Evolutionary conservation across 768 basidiomycete species (phyloP).

Genomic region (Kondoa subrosea): DNA sequence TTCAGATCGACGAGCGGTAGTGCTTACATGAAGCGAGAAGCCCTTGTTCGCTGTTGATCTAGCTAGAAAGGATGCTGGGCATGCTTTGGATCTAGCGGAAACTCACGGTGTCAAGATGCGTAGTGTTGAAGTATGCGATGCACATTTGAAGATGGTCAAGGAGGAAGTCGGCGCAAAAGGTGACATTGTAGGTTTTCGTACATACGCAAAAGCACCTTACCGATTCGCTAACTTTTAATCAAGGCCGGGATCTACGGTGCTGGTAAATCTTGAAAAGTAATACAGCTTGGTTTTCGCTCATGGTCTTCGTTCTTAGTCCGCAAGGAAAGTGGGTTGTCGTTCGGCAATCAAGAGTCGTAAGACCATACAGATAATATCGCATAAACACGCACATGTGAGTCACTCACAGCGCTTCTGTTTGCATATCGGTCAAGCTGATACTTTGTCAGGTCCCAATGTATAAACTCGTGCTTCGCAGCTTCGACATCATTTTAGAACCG

Average conservation of each 20-base stretch:
- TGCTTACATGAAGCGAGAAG: too few relatives aligned
- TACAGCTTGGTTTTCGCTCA: too few relatives aligned
- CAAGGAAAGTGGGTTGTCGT: not conserved
- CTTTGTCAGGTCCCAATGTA: too few relatives aligned
- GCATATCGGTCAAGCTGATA: too few relatives aligned
- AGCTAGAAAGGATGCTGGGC: constrained; percentile 17
- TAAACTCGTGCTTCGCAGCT: too few relatives aligned
- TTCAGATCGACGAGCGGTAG: too few relatives aligned
- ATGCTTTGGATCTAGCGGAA: constrained; percentile 13
- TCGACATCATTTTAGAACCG: too few relatives aligned
- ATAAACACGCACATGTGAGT: too few relatives aligned
- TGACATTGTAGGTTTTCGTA: constrained; percentile 17
- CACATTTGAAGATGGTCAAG: constrained; percentile 14
- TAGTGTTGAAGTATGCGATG: constrained; percentile 12
- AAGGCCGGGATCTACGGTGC: not conserved
- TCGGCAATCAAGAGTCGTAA: not conserved
- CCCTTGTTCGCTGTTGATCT: constrained; percentile 19
- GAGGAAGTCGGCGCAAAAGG: constrained; percentile 10
- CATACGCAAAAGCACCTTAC: too few relatives aligned
- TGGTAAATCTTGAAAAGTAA: not conserved
- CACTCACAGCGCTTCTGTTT: too few relatives aligned
- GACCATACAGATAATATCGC: too few relatives aligned
- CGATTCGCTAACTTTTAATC: too few relatives aligned
- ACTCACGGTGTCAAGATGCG: constrained; percentile 16
- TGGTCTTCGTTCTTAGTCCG: not conserved